A percentile compares a stretch with the other conserved stretches of the same genome.
phyloP scores from a whole-genome alignment of 106 monocot genomes.

The Iris macrosiphon region DNA sequence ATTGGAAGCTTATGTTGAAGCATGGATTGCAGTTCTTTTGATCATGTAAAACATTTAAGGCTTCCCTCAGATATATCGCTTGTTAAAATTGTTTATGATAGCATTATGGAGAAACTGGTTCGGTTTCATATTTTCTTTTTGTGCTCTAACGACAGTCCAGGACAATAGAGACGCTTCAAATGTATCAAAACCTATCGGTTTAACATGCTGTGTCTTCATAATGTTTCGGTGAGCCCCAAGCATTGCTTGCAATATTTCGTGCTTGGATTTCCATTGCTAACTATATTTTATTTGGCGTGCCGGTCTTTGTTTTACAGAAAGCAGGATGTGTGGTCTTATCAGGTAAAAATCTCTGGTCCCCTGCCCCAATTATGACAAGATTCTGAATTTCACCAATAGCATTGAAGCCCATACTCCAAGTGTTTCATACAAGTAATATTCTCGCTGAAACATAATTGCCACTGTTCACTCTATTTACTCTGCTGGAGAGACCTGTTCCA shows the following conservation, averaged over 20 bases:
- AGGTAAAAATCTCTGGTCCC: not conserved
- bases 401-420: too few species aligned
- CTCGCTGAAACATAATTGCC: too few species aligned
- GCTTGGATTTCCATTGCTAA: conserved; percentile 7
- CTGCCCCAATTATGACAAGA: not conserved
- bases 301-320: conserved; percentile 11
- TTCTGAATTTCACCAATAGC: not conserved
- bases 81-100: not conserved
- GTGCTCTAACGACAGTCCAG: conserved; percentile 11
- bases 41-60: conserved; percentile 10
- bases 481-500: too few species aligned
- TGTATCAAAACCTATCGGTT: conserved; percentile 4
- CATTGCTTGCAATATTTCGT: not conserved
- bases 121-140: conserved; percentile 6
- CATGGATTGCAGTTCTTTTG: not conserved
- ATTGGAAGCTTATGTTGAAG: not conserved
- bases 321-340: not conserved
- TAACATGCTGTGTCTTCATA: conserved; percentile 1
- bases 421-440: too few species aligned
- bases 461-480: too few species aligned
- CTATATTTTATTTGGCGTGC: conserved; percentile 7
- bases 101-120: not conserved
- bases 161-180: conserved; percentile 10
- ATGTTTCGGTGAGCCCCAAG: conserved; percentile 14
- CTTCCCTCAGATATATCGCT: not conserved